Evolutionary conservation across 1,139 yeast species (phyloP), one percentile per base, ranked within the genome.

Genomic region (Kodamaea fungicola): DNA sequence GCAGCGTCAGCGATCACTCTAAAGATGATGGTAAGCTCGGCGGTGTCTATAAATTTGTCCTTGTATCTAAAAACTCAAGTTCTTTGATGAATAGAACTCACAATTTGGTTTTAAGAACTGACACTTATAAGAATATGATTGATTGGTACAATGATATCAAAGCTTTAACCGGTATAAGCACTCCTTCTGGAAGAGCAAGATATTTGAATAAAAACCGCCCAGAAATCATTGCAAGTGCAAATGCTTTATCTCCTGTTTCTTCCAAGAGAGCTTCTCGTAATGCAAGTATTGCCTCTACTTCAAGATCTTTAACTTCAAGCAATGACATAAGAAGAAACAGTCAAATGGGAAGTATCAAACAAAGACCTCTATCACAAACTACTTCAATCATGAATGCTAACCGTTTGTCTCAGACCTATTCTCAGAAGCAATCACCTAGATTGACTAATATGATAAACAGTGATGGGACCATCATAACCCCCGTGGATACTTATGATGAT

Each of bases 81-180:
- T 89, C 90, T 8, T 55, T 70, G 44, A 68, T 70, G 54, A 84
- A 83, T 47, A 75, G 88, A 53, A 86, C 88, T 36, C 97, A 90
- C 62, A 89, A 88, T 53, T 89, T 94, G 88, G 95, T 89, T 8
- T 90, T 92, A 65, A 74, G 96, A 51, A 83, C 95, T 19, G 90
- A 85, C 53, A 76, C 83, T 32, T 84, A 84, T 52, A 83, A 80
- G 33, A 67, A 75, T 34, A 84, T 89, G 90, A 78, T 83, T 53
- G 76, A 73, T 22, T 92, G 98, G 98, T 87, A 77, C 59, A 76
- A 76, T 45, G 95, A 86, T 55, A 71, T 90, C 46, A 80, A 80
- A 52, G 69, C 70, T 31, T 67, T 88, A 51, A 84, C 88, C 7
- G 61, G 67, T 27, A 65, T 83, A 48, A 67, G 79, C 12, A 71